These are phyloP conservation scores for Paraphoma sp. DNA, from an alignment of 2,329 filamentous ascomycete species.

Conservation along the genomic window DNA sequence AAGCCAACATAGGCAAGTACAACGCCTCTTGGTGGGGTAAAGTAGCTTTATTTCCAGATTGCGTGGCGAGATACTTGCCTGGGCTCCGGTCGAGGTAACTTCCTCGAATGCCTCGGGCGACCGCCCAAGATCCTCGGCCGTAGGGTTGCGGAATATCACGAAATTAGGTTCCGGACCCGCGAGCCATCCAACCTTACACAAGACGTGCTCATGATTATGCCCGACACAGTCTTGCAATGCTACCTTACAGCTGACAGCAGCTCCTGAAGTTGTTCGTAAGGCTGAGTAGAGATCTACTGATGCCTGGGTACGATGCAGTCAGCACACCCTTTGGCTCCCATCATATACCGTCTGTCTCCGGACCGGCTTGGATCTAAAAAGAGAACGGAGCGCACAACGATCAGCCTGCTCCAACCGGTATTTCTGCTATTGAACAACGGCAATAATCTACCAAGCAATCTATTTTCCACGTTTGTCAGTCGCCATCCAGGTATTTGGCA, in stretches of 20 bases:
- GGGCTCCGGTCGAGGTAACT: background rate
- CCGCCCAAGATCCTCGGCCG: slow-evolving; percentile 1
- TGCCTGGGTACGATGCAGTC: slow-evolving; percentile 34
- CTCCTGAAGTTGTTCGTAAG: slow-evolving; percentile 20
- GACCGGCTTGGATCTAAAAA: slow-evolving; percentile 1
- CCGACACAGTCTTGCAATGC: background rate
- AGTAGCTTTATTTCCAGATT: slow-evolving; percentile 3
- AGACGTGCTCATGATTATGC: background rate
- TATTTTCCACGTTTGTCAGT: slow-evolving; percentile 8
- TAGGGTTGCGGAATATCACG: background rate
- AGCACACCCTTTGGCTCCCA: slow-evolving; percentile 33
- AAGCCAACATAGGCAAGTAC: slow-evolving; percentile 13
- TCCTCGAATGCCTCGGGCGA: background rate
- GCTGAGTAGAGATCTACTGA: slow-evolving; percentile 37
- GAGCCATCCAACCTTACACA: background rate
- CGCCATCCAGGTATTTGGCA: slow-evolving; percentile 5
- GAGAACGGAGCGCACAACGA: slow-evolving; percentile 3
- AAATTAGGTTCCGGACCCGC: background rate
- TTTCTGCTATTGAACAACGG: slow-evolving; percentile 14
- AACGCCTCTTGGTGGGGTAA: background rate
- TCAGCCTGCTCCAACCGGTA: slow-evolving; percentile 7
- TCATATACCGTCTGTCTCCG: background rate
- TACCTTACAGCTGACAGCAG: slow-evolving; percentile 16
- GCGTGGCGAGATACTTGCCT: slow-evolving; percentile 3
- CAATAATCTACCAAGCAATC: background rate